These are phyloP conservation scores for Chrysosporium keratinophilum DNA, from an alignment of 2,329 filamentous ascomycete species.

Conservation along the genomic window DNA sequence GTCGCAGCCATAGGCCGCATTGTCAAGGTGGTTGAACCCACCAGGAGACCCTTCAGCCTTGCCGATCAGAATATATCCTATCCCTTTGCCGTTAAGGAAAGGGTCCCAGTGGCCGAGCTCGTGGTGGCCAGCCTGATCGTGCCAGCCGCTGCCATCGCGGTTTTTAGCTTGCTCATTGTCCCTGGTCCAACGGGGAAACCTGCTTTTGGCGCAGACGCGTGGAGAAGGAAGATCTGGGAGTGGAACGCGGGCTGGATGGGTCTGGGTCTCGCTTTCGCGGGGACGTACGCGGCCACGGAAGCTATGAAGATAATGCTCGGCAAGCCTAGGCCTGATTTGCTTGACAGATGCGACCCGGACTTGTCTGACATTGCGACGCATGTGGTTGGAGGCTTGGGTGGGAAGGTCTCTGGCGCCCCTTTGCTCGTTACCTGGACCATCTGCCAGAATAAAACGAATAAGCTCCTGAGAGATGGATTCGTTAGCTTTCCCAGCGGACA, in stretches of 20 bases:
- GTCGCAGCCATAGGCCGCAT: conserved; percentile 50
- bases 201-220: conserved; percentile 37
- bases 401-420: conserved; percentile 45
- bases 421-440: conserved; percentile 66
- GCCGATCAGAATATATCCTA: conserved; percentile 70
- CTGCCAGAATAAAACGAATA: conserved; percentile 54
- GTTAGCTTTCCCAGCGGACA: conserved; percentile 74
- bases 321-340: conserved; percentile 53
- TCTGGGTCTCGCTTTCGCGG: conserved; percentile 59
- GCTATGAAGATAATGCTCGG: conserved; percentile 69
- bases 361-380: conserved; percentile 50
- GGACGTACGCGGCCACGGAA: conserved; percentile 69
- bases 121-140: conserved; percentile 52
- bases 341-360: conserved; percentile 67
- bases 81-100: conserved; percentile 60
- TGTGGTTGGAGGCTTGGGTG: conserved; percentile 52
- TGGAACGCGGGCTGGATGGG: conserved; percentile 78
- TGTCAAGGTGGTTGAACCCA: conserved; percentile 52
- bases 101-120: conserved; percentile 57
- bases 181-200: conserved; percentile 59
- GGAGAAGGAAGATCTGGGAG: conserved; percentile 82
- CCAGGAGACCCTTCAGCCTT: conserved; percentile 60
- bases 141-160: conserved; percentile 57
- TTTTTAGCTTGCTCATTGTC: conserved; percentile 59
- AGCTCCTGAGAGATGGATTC: conserved; percentile 64